These are phyloP conservation scores for Sphaerulina vaccinii DNA, from an alignment of 2,329 filamentous ascomycete species.

Conservation along the genomic window DNA sequence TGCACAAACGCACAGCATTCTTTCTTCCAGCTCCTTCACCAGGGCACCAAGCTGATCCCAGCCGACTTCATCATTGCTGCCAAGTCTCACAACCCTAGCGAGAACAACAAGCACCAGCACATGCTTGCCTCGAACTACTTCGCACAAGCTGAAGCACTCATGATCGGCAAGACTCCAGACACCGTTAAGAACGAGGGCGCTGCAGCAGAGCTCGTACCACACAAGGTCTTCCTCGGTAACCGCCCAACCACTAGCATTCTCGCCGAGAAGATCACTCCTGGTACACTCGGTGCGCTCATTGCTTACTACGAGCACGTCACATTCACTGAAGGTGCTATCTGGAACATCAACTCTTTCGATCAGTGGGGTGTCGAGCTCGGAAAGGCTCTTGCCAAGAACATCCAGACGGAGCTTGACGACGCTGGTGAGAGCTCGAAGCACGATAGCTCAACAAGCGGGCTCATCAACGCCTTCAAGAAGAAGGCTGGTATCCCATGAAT, in stretches of 20 bases:
- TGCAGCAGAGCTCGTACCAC: slow-evolving; percentile 75
- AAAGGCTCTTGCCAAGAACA: slow-evolving; percentile 82
- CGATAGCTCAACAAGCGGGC: slow-evolving; percentile 81
- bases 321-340: slow-evolving; percentile 94
- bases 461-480: slow-evolving; percentile 92
- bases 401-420: slow-evolving; percentile 72
- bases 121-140: slow-evolving; percentile 94
- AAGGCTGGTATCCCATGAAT: slow-evolving; percentile 45
- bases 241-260: slow-evolving; percentile 94
- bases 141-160: slow-evolving; percentile 78
- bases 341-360: slow-evolving; percentile 99
- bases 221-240: slow-evolving; percentile 99
- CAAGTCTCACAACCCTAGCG: slow-evolving; percentile 93
- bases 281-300: slow-evolving; percentile 89
- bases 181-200: slow-evolving; percentile 75
- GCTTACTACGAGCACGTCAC: slow-evolving; percentile 99
- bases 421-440: slow-evolving; percentile 70
- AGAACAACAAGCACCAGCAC: slow-evolving; percentile 91
- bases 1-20: slow-evolving; percentile 99
- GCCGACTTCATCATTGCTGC: slow-evolving; percentile 97
- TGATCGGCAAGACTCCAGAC: slow-evolving; percentile 85
- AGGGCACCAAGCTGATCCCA: slow-evolving; percentile 98
- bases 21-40: slow-evolving; percentile 99
- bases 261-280: slow-evolving; percentile 89
- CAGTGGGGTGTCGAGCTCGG: slow-evolving; percentile 99